These are phyloP conservation scores for Clarireedia monteithiana DNA, from an alignment of 2,329 filamentous ascomycete genomes.

Conservation along the genomic window DNA sequence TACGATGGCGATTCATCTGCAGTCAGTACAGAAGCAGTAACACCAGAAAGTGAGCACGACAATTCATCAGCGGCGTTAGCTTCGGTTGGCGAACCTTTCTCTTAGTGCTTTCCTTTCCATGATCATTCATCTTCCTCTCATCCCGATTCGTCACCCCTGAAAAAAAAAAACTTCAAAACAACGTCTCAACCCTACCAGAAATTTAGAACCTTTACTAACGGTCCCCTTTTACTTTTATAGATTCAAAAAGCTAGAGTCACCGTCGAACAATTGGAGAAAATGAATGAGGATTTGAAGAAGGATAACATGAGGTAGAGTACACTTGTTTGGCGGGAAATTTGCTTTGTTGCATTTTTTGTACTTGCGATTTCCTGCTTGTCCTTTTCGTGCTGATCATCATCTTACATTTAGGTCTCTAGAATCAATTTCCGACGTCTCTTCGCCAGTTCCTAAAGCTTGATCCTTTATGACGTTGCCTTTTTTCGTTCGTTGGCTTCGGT, in stretches of 20 bases:
- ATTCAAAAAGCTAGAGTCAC: slow-evolving; percentile 28
- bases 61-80: slow-evolving; percentile 58
- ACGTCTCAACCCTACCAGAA: too few species aligned
- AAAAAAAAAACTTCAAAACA: too few species aligned
- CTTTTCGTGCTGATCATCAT: slow-evolving; percentile 6
- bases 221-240: slow-evolving; percentile 18
- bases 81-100: slow-evolving; percentile 46
- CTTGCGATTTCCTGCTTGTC: slow-evolving; percentile 6
- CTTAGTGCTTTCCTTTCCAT: slow-evolving; percentile 19
- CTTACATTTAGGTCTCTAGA: slow-evolving; percentile 8
- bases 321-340: not conserved
- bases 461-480: not conserved
- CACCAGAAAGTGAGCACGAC: slow-evolving; percentile 54
- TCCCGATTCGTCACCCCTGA: not conserved
- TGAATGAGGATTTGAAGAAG: slow-evolving; percentile 48
- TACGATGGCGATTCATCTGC: slow-evolving; percentile 29
- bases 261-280: slow-evolving; percentile 35
- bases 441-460: slow-evolving; percentile 2
- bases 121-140: not conserved
- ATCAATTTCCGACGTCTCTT: slow-evolving; percentile 11
- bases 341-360: not conserved
- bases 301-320: slow-evolving; percentile 39
- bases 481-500: not conserved
- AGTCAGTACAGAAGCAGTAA: slow-evolving; percentile 21
- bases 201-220: slow-evolving; percentile 13